A percentile compares a stretch with the other conserved stretches of the same genome.
These are phyloP conservation scores for Metroxylon sagu DNA, from an alignment of 176 grass and related monocot genomes.

Conservation along the genomic window DNA sequence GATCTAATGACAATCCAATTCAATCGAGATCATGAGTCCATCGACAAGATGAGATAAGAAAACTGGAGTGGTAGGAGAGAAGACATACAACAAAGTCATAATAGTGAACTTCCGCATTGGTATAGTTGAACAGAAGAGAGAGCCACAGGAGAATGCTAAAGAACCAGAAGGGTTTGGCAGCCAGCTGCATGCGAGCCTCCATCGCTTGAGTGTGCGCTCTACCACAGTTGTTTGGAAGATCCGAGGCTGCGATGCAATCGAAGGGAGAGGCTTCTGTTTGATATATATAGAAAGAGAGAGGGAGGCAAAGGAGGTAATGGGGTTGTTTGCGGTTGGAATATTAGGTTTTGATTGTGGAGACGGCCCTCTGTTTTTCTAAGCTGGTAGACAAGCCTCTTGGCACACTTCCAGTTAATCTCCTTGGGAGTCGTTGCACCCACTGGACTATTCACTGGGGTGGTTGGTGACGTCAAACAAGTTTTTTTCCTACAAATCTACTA, in stretches of 20 bases:
- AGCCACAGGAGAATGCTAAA: conserved; percentile 29
- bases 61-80: neutral
- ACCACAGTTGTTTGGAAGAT: no score
- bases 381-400: conserved; percentile 19
- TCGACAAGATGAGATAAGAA: neutral
- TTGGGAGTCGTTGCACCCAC: conserved; percentile 52
- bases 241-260: neutral
- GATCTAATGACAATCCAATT: conserved; percentile 32
- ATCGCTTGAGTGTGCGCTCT: neutral
- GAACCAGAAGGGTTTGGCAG: conserved; percentile 20
- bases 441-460: neutral
- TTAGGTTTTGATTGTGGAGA: conserved; percentile 30
- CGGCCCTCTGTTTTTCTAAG: neutral
- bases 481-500: no score
- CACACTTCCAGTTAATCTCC: conserved; percentile 7
- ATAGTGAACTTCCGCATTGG: conserved; percentile 58
- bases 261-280: neutral
- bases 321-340: conserved; percentile 10
- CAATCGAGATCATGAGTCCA: neutral
- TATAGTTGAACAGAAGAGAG: conserved; percentile 16
- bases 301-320: neutral
- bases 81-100: conserved; percentile 67
- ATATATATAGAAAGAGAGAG: neutral
- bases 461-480: no score
- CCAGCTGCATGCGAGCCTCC: neutral